Conservation (phyloP, 1,284 basidiomycete species). For the Cryptococcus depauperatus region DNA sequence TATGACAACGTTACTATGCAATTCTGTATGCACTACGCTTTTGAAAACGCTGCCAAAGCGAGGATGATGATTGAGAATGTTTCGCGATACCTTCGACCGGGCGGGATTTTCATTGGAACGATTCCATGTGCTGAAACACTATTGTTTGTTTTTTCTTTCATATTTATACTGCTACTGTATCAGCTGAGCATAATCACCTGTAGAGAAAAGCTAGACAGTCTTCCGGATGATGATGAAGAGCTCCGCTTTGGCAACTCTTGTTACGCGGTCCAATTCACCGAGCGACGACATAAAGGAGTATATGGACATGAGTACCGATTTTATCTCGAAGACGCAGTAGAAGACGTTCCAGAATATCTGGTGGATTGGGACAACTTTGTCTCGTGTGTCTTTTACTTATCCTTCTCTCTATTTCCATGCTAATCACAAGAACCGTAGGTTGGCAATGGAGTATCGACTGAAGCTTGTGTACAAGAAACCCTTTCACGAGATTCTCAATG, state of each 20-base stretch:
- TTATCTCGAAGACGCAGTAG: slow-evolving; percentile 88
- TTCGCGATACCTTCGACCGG: slow-evolving; percentile 64
- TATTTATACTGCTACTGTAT: background rate
- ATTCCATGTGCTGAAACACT: slow-evolving; percentile 78
- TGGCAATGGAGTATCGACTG: slow-evolving; percentile 61
- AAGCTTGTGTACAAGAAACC: slow-evolving; percentile 69
- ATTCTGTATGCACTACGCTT: slow-evolving; percentile 99
- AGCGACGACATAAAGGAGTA: slow-evolving; percentile 53
- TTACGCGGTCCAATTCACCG: slow-evolving; percentile 81
- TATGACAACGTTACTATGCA: slow-evolving; percentile 97
- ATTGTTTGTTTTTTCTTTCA: slow-evolving; percentile 53
- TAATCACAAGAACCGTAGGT: background rate
- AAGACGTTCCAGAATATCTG: slow-evolving; percentile 93
- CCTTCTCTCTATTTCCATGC: background rate
- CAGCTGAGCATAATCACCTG: background rate
- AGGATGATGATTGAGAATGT: slow-evolving; percentile 92
- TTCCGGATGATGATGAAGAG: slow-evolving; percentile 55
- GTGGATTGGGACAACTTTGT: slow-evolving; percentile 92
- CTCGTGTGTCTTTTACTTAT: slow-evolving; percentile 51
- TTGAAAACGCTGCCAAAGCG: slow-evolving; percentile 77
- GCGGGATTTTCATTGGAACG: slow-evolving; percentile 88
- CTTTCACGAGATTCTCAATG: slow-evolving; percentile 77
- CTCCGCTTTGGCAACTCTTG: slow-evolving; percentile 83
- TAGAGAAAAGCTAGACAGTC: slow-evolving; percentile 59
- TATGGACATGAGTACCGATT: slow-evolving; percentile 93